Evolutionary conservation across 2,329 filamentous ascomycete genomes (phyloP), one percentile per base, ranked within the genome.

Genomic region (Colletotrichum noveboracense): DNA sequence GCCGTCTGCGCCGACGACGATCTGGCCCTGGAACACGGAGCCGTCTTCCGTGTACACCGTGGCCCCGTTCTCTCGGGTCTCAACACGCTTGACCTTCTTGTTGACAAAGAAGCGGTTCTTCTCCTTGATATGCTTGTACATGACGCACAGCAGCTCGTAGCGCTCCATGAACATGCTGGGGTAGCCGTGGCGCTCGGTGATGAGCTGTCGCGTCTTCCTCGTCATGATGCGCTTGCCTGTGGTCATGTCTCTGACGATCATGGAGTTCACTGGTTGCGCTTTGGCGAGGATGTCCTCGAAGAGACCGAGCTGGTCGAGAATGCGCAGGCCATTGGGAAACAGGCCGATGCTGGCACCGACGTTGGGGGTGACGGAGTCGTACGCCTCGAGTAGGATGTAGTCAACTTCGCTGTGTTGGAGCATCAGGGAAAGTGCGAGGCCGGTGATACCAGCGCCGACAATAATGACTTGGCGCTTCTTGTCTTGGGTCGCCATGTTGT

Each of bases 291-390:
- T 66, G 28, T 76, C 71, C 10, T 75, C 13, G 78, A 78, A 85
- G 43, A 83, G 76, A 1, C 87, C 89, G 1, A 91, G 78, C 78
- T 91, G 90, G 66, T 90, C 89, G 1, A 90, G 78, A 8, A 91
- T 86, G 1, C 86, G 82, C 6, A 80, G 72, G 1, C 87, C 87
- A 21, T 87, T 83, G 0, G 89, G 82, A 0, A 84, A 75, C 1
- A 91, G 77, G 2, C 83, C 87, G 32, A 91, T 88, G 5, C 84
- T 86, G 0, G 88, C 88, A 1, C 90, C 89, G 0, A 87, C 80
- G 24, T 85, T 81, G 0, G 89, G 88, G 1, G 85, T 85, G 26
- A 90, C 85, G 0, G 84, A 79, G 0, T 75, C 30, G 61, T 86
- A 80, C 0, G 81, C 80, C 76, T 91, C 89, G 0, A 91, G 83